Evolutionary conservation across 108 stramenopile genomes (phyloP).

Genomic region (Pseudonitzschia delicatissima): DNA sequence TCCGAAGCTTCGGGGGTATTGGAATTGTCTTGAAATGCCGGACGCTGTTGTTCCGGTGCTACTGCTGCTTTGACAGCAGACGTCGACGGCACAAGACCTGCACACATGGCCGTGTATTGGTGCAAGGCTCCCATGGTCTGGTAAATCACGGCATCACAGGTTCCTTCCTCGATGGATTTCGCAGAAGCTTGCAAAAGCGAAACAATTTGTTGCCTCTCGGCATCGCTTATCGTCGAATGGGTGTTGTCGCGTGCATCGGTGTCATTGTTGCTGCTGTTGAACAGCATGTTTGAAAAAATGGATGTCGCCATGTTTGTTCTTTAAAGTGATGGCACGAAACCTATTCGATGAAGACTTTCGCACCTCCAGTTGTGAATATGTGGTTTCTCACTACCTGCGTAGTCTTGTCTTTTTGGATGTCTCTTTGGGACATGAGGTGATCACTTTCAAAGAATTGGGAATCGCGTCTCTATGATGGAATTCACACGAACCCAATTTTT

Average conservation of each 20-base stretch:
- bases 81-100: not conserved
- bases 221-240: not conserved
- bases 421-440: too few relatives aligned
- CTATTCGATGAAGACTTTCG: too few relatives aligned
- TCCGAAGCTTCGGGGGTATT: not conserved
- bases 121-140: conserved; percentile 18
- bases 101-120: not conserved
- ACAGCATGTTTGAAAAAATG: not conserved
- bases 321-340: not conserved
- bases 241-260: not conserved
- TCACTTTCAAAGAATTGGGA: too few relatives aligned
- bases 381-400: too few relatives aligned
- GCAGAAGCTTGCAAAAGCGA: not conserved
- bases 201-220: not conserved
- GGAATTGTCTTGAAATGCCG: not conserved
- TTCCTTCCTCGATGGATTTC: not conserved
- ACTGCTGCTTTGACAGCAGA: not conserved
- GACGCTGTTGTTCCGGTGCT: not conserved
- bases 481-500: too few relatives aligned
- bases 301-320: not conserved
- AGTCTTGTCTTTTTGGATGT: too few relatives aligned
- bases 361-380: too few relatives aligned
- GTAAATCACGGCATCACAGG: conserved; percentile 6
- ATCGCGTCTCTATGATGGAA: too few relatives aligned
- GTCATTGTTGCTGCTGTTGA: not conserved